phyloP scores from a whole-genome alignment of 148 eudicot genomes.

The Beta vulgaris region DNA sequence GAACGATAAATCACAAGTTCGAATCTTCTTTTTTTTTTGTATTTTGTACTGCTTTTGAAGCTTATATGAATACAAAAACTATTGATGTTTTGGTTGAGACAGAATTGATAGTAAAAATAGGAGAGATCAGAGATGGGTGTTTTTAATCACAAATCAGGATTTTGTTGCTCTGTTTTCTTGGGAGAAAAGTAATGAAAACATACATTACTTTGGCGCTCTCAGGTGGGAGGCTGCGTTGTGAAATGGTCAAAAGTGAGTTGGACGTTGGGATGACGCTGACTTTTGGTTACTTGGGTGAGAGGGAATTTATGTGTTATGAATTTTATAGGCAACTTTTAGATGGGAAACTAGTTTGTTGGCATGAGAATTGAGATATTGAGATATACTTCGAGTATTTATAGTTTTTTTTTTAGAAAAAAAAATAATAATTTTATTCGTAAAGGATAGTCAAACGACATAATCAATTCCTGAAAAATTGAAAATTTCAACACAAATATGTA shows the following conservation, averaged over 20 bases:
- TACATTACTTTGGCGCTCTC: background rate
- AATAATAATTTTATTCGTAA: no score
- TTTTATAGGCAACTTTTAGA: no score
- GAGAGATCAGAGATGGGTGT: background rate
- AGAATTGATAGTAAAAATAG: background rate
- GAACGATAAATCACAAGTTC: no score
- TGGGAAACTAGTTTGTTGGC: no score
- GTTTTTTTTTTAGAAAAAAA: no score
- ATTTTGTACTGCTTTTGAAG: background rate
- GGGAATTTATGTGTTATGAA: no score
- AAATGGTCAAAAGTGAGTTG: background rate
- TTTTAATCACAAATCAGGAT: background rate
- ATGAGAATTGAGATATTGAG: no score
- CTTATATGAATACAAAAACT: conserved; percentile 16
- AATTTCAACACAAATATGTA: no score
- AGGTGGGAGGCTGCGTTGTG: background rate
- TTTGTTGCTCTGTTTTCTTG: conserved; percentile 19
- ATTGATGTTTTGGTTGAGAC: conserved; percentile 32
- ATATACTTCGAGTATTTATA: no score
- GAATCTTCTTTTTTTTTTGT: background rate
- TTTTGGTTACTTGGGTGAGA: no score
- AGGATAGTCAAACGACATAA: no score
- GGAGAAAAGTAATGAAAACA: conserved; percentile 15
- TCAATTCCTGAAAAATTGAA: no score
- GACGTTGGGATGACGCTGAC: background rate